Base-by-base conservation (phyloP, 345 rosid genomes). In the Turritis glabra region DNA sequence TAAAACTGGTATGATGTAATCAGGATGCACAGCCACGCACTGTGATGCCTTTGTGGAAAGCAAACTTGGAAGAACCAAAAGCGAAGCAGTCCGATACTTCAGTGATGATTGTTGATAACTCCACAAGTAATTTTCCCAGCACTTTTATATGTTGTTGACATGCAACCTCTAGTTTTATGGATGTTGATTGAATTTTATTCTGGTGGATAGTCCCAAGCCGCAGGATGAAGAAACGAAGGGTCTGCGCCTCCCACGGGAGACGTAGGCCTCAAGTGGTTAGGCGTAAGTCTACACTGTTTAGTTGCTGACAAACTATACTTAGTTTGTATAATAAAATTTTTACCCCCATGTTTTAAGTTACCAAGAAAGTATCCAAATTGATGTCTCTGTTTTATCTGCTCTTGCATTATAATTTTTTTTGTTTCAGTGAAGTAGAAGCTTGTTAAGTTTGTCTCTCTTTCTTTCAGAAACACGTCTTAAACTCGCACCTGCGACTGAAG, bases 11-110 rank as follows among this genome's bases (percentile, higher is more conserved):
- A 1, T 77, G 15, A 62, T 41, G 41, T 82, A 51, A 77, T 55
- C 93, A 96, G 98, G 98, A 92, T 82, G 88, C 97, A 51, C 86
- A 76, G 73, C 99, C 98, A 46, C 97, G 96, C 15, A 80, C 82
- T 0, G 59, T 88, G 63, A 83, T 92, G 68, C 84, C 94, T 29
- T 77, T 96, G 85, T 90, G 99, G 97, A 92, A 80, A 80, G 96
- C 94, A 29, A 89, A 88, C 83, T 73, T 96, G 78, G 96, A 90
- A 80, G 95, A 88, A 65, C 87, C 87, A 72, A 90, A 89, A 80
- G 74, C 69, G 30, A 84, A 88, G 72, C 94, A 74, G 72, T 75
- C 87, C 70, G 98, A 96, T 81, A 78, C 93, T 63, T 84, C 98
- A 17, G 96, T 92, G 76, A 79, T 80, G 80, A 89, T 96, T 76